A percentile compares a stretch with the other conserved stretches of the same genome.
Evolutionary conservation across 371 early-diverging fungal species (phyloP).

Genomic region (Zancudomyces culisetae): DNA sequence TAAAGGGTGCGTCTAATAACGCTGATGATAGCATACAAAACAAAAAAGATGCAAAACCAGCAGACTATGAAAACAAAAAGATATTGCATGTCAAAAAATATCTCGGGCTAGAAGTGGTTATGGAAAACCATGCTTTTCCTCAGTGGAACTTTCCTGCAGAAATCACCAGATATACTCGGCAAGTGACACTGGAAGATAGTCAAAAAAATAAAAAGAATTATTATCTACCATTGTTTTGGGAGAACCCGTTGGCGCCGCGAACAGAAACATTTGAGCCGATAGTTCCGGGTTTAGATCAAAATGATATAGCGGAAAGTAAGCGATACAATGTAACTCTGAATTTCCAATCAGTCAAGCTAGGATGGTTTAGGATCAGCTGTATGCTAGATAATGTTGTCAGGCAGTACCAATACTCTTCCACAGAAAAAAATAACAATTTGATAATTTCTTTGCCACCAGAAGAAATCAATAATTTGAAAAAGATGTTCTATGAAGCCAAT

Average conservation of each 20-base stretch:
- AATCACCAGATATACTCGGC: conserved; percentile 9
- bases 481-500: conserved; percentile 30
- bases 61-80: conserved; percentile 6
- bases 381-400: conserved; percentile 8
- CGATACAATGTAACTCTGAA: neutral
- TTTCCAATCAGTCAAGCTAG: conserved; percentile 14
- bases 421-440: too few species aligned
- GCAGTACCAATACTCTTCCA: conserved; percentile 9
- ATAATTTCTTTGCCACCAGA: conserved; percentile 13
- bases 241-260: conserved; percentile 21
- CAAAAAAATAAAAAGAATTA: neutral
- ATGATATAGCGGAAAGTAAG: conserved; percentile 8
- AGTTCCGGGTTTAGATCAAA: too few species aligned
- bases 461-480: conserved; percentile 26
- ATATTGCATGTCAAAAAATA: conserved; percentile 19
- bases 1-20: conserved; percentile 1
- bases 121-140: conserved; percentile 17
- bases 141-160: conserved; percentile 19
- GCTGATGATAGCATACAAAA: too few species aligned
- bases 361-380: conserved; percentile 26
- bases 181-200: neutral
- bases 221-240: conserved; percentile 25
- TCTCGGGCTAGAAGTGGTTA: conserved; percentile 18
- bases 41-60: neutral
- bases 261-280: conserved; percentile 15